Evolutionary conservation across 495 filamentous ascomycete genomes (phyloP).

Genomic region (Neurospora terricola): DNA sequence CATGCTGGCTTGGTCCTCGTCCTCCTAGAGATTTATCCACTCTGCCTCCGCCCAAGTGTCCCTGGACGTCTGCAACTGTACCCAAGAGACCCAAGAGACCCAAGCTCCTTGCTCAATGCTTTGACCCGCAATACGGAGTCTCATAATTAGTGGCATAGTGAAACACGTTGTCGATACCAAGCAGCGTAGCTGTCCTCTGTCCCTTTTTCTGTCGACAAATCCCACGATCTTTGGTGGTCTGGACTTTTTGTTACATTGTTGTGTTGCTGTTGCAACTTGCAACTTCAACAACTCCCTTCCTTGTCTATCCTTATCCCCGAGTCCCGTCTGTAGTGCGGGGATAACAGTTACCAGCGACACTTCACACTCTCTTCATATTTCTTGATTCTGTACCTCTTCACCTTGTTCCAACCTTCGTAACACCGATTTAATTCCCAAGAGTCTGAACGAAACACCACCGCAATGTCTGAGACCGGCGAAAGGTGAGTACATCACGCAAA

Average conservation of each 20-base stretch:
- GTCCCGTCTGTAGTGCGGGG: background rate
- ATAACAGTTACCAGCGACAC: background rate
- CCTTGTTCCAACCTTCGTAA: background rate
- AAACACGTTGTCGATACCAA: background rate
- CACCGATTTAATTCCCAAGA: background rate
- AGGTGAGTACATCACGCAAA: conserved; percentile 21
- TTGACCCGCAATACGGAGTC: background rate
- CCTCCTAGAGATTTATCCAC: background rate
- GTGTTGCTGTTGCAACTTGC: background rate
- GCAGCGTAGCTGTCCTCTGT: background rate
- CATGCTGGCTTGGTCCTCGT: background rate
- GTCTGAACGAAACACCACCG: background rate
- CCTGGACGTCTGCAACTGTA: background rate
- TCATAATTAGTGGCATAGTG: background rate
- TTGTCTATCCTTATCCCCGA: background rate
- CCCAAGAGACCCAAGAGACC: background rate
- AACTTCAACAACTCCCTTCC: background rate
- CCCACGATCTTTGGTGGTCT: background rate
- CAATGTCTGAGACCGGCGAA: conserved; percentile 36
- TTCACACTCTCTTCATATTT: background rate
- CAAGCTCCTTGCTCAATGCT: background rate
- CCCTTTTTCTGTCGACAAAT: background rate
- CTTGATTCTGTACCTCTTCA: background rate
- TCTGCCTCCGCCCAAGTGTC: background rate
- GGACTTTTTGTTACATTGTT: background rate